These are phyloP conservation scores for Didymella exigua DNA, from an alignment of 2,329 filamentous ascomycete genomes.

Conservation along the genomic window DNA sequence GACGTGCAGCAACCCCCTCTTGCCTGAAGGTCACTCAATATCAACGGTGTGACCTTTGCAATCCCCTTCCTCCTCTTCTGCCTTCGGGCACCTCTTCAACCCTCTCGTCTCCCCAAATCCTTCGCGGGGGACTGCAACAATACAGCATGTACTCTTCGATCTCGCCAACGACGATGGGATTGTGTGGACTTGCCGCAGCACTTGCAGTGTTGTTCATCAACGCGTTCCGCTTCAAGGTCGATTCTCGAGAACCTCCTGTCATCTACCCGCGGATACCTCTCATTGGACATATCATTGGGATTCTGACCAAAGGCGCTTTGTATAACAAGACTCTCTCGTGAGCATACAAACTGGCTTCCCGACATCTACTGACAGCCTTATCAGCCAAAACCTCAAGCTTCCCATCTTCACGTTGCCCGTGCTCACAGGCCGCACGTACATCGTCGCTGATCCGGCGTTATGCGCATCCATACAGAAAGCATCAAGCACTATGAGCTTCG, in stretches of 20 bases:
- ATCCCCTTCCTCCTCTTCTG: not conserved
- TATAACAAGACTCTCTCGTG: slow-evolving; percentile 52
- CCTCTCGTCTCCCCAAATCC: no score
- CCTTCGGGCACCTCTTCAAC: not conserved
- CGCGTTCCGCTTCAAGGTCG: slow-evolving; percentile 21
- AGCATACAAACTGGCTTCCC: not conserved
- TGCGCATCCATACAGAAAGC: slow-evolving; percentile 49
- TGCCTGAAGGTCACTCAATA: not conserved
- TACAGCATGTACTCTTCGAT: not conserved
- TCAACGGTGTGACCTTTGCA: no score
- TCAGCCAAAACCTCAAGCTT: slow-evolving; percentile 24
- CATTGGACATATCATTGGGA: slow-evolving; percentile 55
- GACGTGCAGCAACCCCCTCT: not conserved
- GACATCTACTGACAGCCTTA: not conserved
- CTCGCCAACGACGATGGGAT: slow-evolving; percentile 4
- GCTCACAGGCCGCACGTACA: slow-evolving; percentile 53
- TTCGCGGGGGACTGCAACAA: no score
- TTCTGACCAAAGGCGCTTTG: slow-evolving; percentile 42
- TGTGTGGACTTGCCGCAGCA: slow-evolving; percentile 14
- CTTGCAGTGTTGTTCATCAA: slow-evolving; percentile 9
- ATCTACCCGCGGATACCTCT: slow-evolving; percentile 51
- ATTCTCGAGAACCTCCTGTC: slow-evolving; percentile 52
- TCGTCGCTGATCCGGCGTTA: slow-evolving; percentile 51
- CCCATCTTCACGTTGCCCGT: slow-evolving; percentile 55
- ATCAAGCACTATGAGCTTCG: slow-evolving; percentile 51